Evolutionary conservation across 1,284 basidiomycete genomes (phyloP), one percentile per base, ranked within the genome.

Genomic region (Malassezia vespertilionis): DNA sequence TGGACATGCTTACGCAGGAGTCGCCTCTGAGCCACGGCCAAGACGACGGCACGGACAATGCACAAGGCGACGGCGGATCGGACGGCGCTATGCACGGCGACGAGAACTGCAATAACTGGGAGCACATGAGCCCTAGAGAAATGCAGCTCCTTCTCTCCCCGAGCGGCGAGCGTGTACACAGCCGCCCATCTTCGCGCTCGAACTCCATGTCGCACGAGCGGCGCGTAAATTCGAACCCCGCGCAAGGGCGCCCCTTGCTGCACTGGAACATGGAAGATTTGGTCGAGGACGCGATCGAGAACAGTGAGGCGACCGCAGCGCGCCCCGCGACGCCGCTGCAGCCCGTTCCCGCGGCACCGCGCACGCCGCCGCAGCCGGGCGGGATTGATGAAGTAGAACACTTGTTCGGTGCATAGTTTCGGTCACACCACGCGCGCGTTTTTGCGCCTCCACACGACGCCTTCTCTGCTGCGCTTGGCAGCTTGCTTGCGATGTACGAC

Each of bases 401-500:
- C 40, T 59, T 63, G 23, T 63, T 63, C 41, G 61, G 61, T 7
- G 46, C 46, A 21, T 53, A 45, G 41, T 2, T 17, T 11, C 10
- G 5, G 20, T n/a, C n/a, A 21, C 10, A 27, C 27, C 27, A 14
- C 27, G 27, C 27, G 27, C 27, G 8, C 8, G 8, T 28, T 8
- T 28, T n/a, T n/a, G n/a, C 2, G 31, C 12, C 34, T 36, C 34
- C 34, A 36, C n/a, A n/a, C n/a, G n/a, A n/a, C n/a, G n/a, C n/a
- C n/a, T n/a, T n/a, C n/a, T n/a, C n/a, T n/a, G n/a, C n/a, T n/a
- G n/a, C n/a, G n/a, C n/a, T n/a, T n/a, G n/a, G n/a, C n/a, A n/a
- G n/a, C n/a, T n/a, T n/a, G n/a, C n/a, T n/a, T n/a, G 27, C 17
- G 23, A 69, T 68, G 65, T 61, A 67, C 56, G 67, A 70, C 53